Evolutionary conservation across 163 green algal genomes (phyloP).

Genomic region (Prototheca cutis): DNA sequence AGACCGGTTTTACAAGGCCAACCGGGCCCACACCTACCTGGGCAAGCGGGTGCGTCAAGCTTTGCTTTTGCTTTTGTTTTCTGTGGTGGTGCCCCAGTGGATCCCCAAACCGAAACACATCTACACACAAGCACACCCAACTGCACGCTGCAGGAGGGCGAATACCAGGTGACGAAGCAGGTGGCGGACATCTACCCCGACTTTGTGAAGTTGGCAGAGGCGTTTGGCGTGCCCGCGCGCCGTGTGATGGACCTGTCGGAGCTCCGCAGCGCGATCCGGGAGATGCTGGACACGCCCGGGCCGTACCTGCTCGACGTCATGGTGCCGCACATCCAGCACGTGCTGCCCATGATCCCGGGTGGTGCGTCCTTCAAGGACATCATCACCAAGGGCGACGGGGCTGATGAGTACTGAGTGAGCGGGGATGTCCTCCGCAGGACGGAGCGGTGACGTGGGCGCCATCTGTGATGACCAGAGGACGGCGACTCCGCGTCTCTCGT

Average conservation of each 20-base stretch:
- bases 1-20: conserved; percentile 99
- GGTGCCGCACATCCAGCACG: conserved; percentile 85
- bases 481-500: too few relatives aligned
- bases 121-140: too few relatives aligned
- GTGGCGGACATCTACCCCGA: conserved; percentile 94
- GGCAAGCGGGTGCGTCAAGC: conserved; percentile 56
- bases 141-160: conserved; percentile 24
- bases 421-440: too few relatives aligned
- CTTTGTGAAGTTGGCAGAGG: conserved; percentile 85
- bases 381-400: conserved; percentile 83
- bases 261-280: conserved; percentile 57
- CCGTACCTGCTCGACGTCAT: conserved; percentile 96
- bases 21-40: conserved; percentile 97
- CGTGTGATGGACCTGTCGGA: conserved; percentile 72
- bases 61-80: too few relatives aligned
- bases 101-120: too few relatives aligned
- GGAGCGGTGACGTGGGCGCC: too few relatives aligned
- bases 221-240: conserved; percentile 71
- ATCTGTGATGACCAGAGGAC: too few relatives aligned
- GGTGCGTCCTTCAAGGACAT: conserved; percentile 92
- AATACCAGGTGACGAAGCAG: conserved; percentile 51
- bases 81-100: too few relatives aligned
- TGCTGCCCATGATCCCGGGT: conserved; percentile 99
- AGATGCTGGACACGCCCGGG: conserved; percentile 86
- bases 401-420: conserved; percentile 26